Base-by-base conservation (phyloP, 2,329 filamentous ascomycete genomes). In the Alternaria incomplexa region DNA sequence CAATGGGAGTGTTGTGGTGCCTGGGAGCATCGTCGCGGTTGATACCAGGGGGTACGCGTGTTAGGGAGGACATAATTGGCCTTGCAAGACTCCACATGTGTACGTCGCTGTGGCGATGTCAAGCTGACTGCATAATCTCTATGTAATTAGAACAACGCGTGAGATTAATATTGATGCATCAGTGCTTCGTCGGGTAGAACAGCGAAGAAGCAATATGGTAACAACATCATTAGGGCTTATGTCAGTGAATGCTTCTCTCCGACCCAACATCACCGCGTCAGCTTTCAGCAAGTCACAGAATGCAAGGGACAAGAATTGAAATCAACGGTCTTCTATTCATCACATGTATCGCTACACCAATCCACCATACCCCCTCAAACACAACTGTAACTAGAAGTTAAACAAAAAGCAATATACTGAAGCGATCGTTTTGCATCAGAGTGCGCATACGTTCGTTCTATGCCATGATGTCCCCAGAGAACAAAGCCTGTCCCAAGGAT, bases 261-360 rank as follows among this genome's bases (percentile, higher is more conserved):
- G 9, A 40, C 36, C 5, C 9, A 4, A n/a, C 22, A 15, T 15
- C 4, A 17, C 53, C 20, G 48, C 15, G n/a, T 51, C 32, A 40
- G 10, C 32, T 44, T 28, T 22, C 30, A 43, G 5, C 22, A 43
- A 30, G n/a, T 26, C 22, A 54, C 36, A 10, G 11, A 25, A 17
- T 11, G 32, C 13, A 28, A 12, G 17, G n/a, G n/a, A 40, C n/a
- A 13, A 15, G 9, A 13, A 13, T 10, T 28, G 10, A n/a, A 15
- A 44, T 54, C 32, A 28, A 44, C 52, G 44, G 5, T 54, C 52
- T 44, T 54, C 32, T 36, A 50, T 61, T 56, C 44, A 22, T 32
- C 36, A 43, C 51, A 30, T 53, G 44, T n/a, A 17, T 64, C 58
- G 32, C 58, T 64, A 51, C 64, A 64, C 64, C 64, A 66, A 66